Conservation (phyloP, 2,329 filamentous ascomycete genomes). For the Cladosporium sp. region DNA sequence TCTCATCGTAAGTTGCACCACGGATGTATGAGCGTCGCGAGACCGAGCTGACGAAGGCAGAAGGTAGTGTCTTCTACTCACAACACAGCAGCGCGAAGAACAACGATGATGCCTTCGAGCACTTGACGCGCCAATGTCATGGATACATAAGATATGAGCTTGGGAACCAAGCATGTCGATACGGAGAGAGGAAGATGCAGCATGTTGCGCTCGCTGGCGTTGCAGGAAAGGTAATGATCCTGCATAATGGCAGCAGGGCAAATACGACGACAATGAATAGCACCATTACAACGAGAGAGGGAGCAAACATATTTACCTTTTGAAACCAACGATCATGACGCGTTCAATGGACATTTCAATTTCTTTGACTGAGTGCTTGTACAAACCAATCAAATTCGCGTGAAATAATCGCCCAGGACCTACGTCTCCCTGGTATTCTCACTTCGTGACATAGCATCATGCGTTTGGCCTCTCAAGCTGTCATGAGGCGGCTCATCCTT, state of each 20-base stretch:
- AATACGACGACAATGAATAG: background rate
- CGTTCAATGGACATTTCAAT: background rate
- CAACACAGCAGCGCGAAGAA: background rate
- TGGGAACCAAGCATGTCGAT: background rate
- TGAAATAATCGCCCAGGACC: background rate
- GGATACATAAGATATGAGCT: background rate
- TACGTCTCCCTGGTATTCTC: slow-evolving; percentile 15
- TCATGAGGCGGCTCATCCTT: slow-evolving; percentile 16
- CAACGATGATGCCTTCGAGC: background rate
- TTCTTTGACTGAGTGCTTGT: background rate
- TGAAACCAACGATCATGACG: background rate
- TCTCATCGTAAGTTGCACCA: background rate
- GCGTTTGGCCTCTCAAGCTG: slow-evolving; percentile 13
- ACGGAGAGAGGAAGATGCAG: background rate
- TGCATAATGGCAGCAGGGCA: background rate
- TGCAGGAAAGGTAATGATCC: background rate
- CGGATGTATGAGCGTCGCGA: background rate
- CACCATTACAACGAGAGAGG: background rate
- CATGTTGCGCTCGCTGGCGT: background rate
- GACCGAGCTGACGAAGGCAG: background rate
- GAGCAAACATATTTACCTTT: background rate
- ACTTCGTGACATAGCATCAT: slow-evolving; percentile 6
- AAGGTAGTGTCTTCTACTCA: background rate
- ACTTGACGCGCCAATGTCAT: background rate
- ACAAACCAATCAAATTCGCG: background rate